Conservation (phyloP, 1,284 basidiomycete species). For the Lignosus rhinocerotis region DNA sequence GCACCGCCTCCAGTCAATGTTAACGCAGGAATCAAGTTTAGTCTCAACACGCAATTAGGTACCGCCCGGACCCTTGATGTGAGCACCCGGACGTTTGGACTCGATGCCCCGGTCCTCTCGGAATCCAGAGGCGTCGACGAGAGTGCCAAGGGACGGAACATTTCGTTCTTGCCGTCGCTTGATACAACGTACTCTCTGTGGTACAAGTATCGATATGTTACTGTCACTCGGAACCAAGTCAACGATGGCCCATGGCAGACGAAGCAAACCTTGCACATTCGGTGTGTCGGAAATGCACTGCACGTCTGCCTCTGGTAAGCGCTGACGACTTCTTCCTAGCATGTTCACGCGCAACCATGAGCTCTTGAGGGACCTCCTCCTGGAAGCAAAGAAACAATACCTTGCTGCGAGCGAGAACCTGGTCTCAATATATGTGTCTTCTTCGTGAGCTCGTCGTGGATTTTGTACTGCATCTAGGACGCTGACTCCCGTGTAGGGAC, state of each 20-base stretch:
- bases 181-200: slow-evolving; percentile 32
- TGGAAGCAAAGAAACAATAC: slow-evolving; percentile 58
- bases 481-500: slow-evolving; percentile 23
- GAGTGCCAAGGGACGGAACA: slow-evolving; percentile 25
- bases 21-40: background rate
- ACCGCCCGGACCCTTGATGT: slow-evolving; percentile 35
- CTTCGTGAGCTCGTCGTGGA: slow-evolving; percentile 36
- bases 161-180: slow-evolving; percentile 34
- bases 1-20: background rate
- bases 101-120: slow-evolving; percentile 19
- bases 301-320: background rate
- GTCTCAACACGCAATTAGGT: slow-evolving; percentile 13
- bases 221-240: slow-evolving; percentile 28
- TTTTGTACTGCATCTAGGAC: background rate
- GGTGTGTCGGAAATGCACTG: slow-evolving; percentile 21
- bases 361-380: slow-evolving; percentile 50
- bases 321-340: slow-evolving; percentile 33
- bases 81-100: slow-evolving; percentile 29
- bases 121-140: slow-evolving; percentile 23
- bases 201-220: slow-evolving; percentile 34
- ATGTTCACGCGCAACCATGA: slow-evolving; percentile 51
- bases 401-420: slow-evolving; percentile 49
- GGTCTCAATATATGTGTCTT: slow-evolving; percentile 58
- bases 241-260: slow-evolving; percentile 25
- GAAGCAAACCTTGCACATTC: slow-evolving; percentile 31